These are phyloP conservation scores for Fraxinus paxiana DNA, from an alignment of 305 asterid genomes.

Conservation along the genomic window DNA sequence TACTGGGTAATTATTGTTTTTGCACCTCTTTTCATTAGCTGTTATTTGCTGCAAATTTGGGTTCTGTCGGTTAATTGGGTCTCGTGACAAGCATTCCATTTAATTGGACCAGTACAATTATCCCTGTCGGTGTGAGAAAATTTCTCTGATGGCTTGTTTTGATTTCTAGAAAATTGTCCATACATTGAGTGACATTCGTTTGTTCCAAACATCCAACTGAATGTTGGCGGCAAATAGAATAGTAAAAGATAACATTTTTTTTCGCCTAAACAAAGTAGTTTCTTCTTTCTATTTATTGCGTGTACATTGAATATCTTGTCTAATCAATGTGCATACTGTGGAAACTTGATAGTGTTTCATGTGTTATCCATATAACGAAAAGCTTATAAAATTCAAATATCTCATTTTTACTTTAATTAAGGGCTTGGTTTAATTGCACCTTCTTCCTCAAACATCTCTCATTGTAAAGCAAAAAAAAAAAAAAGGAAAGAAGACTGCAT, in stretches of 20 bases:
- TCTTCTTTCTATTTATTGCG: not conserved
- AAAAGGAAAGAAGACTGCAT: not conserved
- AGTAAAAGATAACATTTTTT: not conserved
- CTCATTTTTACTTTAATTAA: not conserved
- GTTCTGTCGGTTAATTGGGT: slow-evolving; percentile 18
- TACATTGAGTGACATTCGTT: not conserved
- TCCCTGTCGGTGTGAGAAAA: not conserved
- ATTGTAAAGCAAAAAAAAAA: not conserved
- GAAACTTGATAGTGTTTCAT: not conserved
- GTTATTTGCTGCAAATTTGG: slow-evolving; percentile 2
- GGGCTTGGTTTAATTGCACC: not conserved
- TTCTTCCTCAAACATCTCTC: not conserved
- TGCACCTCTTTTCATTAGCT: not conserved
- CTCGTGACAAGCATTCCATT: not conserved
- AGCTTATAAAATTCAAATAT: not conserved
- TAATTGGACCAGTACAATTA: not conserved
- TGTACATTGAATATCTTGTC: not conserved
- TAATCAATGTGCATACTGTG: not conserved
- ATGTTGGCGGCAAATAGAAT: not conserved
- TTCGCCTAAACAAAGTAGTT: not conserved
- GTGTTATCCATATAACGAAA: not conserved
- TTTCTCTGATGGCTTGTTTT: slow-evolving; percentile 1
- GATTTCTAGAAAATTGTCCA: not conserved
- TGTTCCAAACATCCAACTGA: slow-evolving; percentile 1
- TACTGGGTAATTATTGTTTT: slow-evolving; percentile 60